Base-by-base conservation (phyloP, 306 rosid genomes). In the Gleditsia sinensis region DNA sequence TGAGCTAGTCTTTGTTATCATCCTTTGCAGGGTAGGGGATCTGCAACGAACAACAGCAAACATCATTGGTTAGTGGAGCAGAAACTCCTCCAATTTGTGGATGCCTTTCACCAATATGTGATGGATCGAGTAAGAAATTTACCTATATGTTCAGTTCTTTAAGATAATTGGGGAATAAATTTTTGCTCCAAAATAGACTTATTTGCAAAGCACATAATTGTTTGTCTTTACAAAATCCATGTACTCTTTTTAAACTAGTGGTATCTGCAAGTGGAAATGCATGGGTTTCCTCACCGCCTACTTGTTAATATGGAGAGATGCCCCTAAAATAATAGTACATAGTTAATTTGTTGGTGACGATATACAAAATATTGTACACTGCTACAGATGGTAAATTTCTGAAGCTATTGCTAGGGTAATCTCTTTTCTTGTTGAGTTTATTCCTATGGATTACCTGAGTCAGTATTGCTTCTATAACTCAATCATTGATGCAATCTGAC, bases 31-130 rank as follows among this genome's bases (percentile, higher is more conserved):
- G 94, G 93, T 68, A 85, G 91, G 82, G 88, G 87, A 77, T 81
- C 89, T 59, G 69, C 82, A 21, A 46, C 85, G 48, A 84, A 83
- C 75, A 80, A 77, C 76, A 71, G 81, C 81, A 94, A 94, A 77
- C 90, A 67, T 71, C 96, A 91, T 77, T 91, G 97, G 98, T 78
- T 91, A 82, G 86, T 94, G 87, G 97, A 91, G 83, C 97, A 94
- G 85, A 94, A 94, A 86, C 97, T 94, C 55, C 98, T 94, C 76
- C 97, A 94, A 84, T 90, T 94, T 78, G 98, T 94, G 74, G 98
- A 94, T 83, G 98, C 98, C 54, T 94, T 94, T 88, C 97, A 91
- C 81, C 97, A 89, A 84, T 94, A 91, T 79, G 98, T 94, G 80
- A 94, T 94, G 98, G 98, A 94, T 73, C 88, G 95, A 75, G 98